Evolutionary conservation across 306 rosid species (phyloP).

Genomic region (Hippophae gyantsensis): DNA sequence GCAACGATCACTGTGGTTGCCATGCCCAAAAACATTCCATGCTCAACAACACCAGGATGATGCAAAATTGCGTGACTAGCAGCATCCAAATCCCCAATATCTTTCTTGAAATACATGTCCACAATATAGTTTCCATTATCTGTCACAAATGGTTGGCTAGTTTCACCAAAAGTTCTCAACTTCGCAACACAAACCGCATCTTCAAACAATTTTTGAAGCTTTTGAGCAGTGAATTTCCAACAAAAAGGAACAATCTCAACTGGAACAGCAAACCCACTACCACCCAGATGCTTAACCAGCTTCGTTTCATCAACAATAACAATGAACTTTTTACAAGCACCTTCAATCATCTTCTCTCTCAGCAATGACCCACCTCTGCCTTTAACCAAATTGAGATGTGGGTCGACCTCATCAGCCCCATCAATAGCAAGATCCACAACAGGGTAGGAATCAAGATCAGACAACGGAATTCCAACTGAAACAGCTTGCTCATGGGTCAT

Average conservation of each 20-base stretch:
- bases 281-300: conserved; percentile 55
- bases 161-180: conserved; percentile 40
- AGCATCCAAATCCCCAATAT: conserved; percentile 67
- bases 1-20: conserved; percentile 85
- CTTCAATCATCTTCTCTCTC: conserved; percentile 78
- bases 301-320: conserved; percentile 83
- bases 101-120: conserved; percentile 55
- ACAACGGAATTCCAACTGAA: conserved; percentile 57
- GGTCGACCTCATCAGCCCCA: conserved; percentile 93
- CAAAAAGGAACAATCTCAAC: conserved; percentile 71
- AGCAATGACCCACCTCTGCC: conserved; percentile 87
- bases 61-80: conserved; percentile 66
- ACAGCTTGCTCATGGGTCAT: conserved; percentile 65
- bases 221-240: conserved; percentile 58
- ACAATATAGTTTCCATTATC: conserved; percentile 68
- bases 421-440: conserved; percentile 72
- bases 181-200: conserved; percentile 58
- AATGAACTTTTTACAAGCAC: conserved; percentile 58
- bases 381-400: conserved; percentile 55
- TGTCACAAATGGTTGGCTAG: conserved; percentile 47
- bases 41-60: conserved; percentile 81
- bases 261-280: conserved; percentile 73
- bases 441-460: conserved; percentile 68
- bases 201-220: conserved; percentile 40
- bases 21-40: conserved; percentile 83